Evolutionary conservation across 257 asterid species (phyloP).

Genomic region (Lycium ferocissimum): DNA sequence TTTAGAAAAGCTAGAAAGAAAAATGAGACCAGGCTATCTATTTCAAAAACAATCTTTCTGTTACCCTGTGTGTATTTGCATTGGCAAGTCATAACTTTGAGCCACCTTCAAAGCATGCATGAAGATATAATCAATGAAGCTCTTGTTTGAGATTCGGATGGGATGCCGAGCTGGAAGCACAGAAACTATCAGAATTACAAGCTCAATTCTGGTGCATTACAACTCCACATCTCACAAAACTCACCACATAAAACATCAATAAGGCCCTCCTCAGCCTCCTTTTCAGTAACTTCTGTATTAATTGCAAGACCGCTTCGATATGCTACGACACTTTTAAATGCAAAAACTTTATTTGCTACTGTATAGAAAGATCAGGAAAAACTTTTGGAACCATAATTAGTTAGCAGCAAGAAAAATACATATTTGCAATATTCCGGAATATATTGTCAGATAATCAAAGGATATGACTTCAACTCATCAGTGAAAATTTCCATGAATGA

Average conservation of each 20-base stretch:
- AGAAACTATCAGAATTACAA: slow-evolving; percentile 40
- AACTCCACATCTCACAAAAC: slow-evolving; percentile 26
- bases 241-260: slow-evolving; percentile 63
- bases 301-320: slow-evolving; percentile 93
- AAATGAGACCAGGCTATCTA: not conserved
- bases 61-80: slow-evolving; percentile 99
- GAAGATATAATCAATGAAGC: slow-evolving; percentile 80
- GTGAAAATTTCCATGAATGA: slow-evolving; percentile 60
- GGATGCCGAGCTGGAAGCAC: slow-evolving; percentile 73
- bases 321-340: slow-evolving; percentile 91
- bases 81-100: slow-evolving; percentile 69
- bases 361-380: slow-evolving; percentile 71
- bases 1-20: not conserved
- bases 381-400: slow-evolving; percentile 17
- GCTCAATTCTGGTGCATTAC: slow-evolving; percentile 19
- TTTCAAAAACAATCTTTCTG: not conserved
- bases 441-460: slow-evolving; percentile 44
- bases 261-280: slow-evolving; percentile 82
- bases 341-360: slow-evolving; percentile 59
- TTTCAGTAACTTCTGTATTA: slow-evolving; percentile 59
- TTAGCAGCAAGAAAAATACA: slow-evolving; percentile 29
- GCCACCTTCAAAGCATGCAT: slow-evolving; percentile 80
- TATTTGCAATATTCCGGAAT: not conserved
- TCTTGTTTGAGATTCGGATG: slow-evolving; percentile 69
- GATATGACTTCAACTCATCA: slow-evolving; percentile 78